Base-by-base conservation (phyloP, 306 rosid genomes). In the Geum urbanum region DNA sequence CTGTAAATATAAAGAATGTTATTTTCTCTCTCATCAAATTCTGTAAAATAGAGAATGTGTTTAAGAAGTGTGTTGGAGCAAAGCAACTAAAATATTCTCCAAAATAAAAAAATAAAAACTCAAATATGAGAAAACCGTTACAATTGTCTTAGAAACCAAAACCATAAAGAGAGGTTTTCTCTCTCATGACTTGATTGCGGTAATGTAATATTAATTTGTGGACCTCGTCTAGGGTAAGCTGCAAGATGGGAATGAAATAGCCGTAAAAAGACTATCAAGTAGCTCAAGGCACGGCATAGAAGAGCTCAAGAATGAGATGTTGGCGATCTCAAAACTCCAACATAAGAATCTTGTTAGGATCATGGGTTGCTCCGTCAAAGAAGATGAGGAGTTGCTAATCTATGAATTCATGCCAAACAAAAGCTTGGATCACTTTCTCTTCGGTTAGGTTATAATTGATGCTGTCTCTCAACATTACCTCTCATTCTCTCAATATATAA, bases 291-390 rank as follows among this genome's bases (percentile, higher is more conserved):
- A n/a, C n/a, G n/a, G n/a, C n/a, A n/a, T n/a, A n/a, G n/a, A n/a
- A n/a, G n/a, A n/a, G n/a, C n/a, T n/a, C n/a, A n/a, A n/a, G n/a
- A n/a, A n/a, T n/a, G n/a, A n/a, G n/a, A n/a, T n/a, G n/a, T 60
- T 79, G 15, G 53, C 79, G 70, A 69, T 82, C 41, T 60, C 74
- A 0, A 79, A 82, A 58, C 86, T 79, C 50, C 84, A 76, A 12
- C 77, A 79, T 50, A 73, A 71, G 54, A 82, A 79, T 54, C 81
- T 82, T 72, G 86, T 79, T 18, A 72, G 53, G 62, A 44, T 76
- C n/a, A 19, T 79, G 14, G 86, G 86, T 3, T 82, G 64, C 52
- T 82, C 79, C 37, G 8, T 76, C 16, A 64, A 82, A 10, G 35
- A 59, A 2, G 77, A 75, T 20, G 86, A 78, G 70, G 79, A 70